Evolutionary conservation across 495 filamentous ascomycete species (phyloP), one percentile per base, ranked within the genome.

Genomic region (Parathielavia appendiculata): DNA sequence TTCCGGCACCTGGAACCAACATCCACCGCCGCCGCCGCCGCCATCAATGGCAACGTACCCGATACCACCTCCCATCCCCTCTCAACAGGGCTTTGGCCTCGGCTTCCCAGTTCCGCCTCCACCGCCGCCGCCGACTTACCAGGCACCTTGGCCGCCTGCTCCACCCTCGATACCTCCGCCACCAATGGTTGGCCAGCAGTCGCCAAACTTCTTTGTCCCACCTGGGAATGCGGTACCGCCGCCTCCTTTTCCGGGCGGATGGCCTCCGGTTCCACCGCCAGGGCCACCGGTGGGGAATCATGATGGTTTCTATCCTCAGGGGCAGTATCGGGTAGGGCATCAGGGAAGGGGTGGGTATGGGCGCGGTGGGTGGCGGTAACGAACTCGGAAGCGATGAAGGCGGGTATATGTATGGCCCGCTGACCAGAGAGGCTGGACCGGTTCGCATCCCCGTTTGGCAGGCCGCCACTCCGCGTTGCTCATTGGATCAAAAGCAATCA

Each of bases 41-140:
- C 26, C 55, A 4, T 39, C 32, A 19, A 22, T 57, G 54, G 7
- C 26, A 30, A 6, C 20, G 7, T 47, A 8, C 14, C 45, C 53
- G 19, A 16, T 47, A 13, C 58, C 64, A 43, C 44, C 20, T 48
- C 58, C 65, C 16, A 19, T 64, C 38, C 66, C 66, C 47, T 63
- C 66, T 35, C 56, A 57, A 58, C 34, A 39, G 5, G 50, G 44
- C 17, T 62, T 45, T 30, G 54, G 53, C 7, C n/a, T 49, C 8
- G 38, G 46, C 1, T 73, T 65, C 35, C 64, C 62, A 3, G 57
- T 68, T n/a, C 74, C 73, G 20, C 69, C 69, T 16, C 73, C 75
- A 32, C 76, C 74, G 16, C 79, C 76, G 14, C 79, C 76, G 14
- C 71, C 69, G 9, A 75, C 76, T 41, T 82, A 78, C 49, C 68